Evolutionary conservation across 139 green algal species (phyloP).

Genomic region (Picochlorum sp.): DNA sequence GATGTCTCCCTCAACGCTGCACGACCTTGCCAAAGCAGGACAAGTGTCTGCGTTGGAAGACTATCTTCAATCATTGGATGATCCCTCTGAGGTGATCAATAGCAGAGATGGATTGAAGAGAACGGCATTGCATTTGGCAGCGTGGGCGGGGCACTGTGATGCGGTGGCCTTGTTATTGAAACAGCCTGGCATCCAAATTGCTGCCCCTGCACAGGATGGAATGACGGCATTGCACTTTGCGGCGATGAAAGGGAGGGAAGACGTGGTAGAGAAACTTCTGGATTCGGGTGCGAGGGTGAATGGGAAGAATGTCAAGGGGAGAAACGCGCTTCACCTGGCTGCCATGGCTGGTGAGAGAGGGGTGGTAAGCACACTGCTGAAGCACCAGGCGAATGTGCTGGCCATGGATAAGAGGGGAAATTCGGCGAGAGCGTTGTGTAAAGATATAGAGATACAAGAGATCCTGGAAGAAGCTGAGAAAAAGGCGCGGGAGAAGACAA

Average conservation of each 20-base stretch:
- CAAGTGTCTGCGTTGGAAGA: background rate
- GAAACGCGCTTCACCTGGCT: constrained; percentile 48
- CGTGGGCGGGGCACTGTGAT: constrained; percentile 63
- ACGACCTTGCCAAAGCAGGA: constrained; percentile 31
- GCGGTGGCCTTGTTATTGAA: constrained; percentile 54
- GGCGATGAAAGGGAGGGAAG: constrained; percentile 50
- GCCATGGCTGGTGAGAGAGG: constrained; percentile 31
- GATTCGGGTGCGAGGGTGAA: constrained; percentile 40
- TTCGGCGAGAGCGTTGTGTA: constrained; percentile 33
- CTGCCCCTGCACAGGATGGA: constrained; percentile 47
- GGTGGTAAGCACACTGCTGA: constrained; percentile 50
- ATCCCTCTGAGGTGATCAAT: background rate
- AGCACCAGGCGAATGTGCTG: constrained; percentile 46
- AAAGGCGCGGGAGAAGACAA: background rate
- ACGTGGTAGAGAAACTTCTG: constrained; percentile 34
- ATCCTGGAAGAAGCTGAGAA: constrained; percentile 9
- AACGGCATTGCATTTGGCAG: constrained; percentile 64
- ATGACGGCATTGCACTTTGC: constrained; percentile 71
- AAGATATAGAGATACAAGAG: background rate
- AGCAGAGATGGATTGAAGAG: constrained; percentile 39
- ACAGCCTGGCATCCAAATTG: constrained; percentile 23
- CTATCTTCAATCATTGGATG: too few species aligned
- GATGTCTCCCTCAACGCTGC: constrained; percentile 28
- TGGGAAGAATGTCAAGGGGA: constrained; percentile 46
- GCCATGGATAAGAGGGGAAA: constrained; percentile 43